These are phyloP conservation scores for Bocquillonia castaneifolia DNA, from an alignment of 441 rosid species.

Conservation along the genomic window DNA sequence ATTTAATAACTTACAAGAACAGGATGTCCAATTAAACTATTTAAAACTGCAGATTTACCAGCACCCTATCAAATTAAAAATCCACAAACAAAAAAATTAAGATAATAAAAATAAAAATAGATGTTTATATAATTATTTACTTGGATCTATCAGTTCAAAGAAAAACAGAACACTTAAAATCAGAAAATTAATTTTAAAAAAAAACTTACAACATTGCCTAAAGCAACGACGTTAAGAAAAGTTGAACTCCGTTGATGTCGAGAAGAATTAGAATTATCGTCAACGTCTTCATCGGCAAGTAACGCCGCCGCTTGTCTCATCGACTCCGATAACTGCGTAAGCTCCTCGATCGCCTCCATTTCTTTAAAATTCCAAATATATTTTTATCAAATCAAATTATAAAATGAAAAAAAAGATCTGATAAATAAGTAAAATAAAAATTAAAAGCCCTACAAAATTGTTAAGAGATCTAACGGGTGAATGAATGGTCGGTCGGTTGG, in stretches of 20 bases:
- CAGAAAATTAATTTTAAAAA: background rate
- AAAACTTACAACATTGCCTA: slow-evolving; percentile 68
- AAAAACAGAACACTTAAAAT: background rate
- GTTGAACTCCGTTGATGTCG: slow-evolving; percentile 34
- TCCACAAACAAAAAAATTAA: background rate
- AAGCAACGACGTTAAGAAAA: slow-evolving; percentile 67
- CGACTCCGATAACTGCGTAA: slow-evolving; percentile 57
- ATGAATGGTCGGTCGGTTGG: no score
- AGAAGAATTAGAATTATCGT: slow-evolving; percentile 35
- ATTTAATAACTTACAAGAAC: slow-evolving; percentile 53
- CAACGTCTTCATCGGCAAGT: slow-evolving; percentile 79
- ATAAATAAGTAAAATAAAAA: no score
- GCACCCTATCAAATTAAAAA: slow-evolving; percentile 50
- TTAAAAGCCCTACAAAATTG: no score
- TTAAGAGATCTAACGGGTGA: no score
- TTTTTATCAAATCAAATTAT: no score
- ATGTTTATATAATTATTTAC: background rate
- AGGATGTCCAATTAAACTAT: slow-evolving; percentile 89
- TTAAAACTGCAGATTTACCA: slow-evolving; percentile 82
- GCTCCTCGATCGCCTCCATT: slow-evolving; percentile 83
- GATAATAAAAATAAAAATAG: background rate
- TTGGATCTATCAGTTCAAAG: background rate
- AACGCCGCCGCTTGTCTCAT: slow-evolving; percentile 67
- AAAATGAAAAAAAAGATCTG: no score
- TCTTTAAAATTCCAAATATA: background rate